phyloP scores from a whole-genome alignment of 371 early-diverging fungal species.

The Mortierella polycephala region DNA sequence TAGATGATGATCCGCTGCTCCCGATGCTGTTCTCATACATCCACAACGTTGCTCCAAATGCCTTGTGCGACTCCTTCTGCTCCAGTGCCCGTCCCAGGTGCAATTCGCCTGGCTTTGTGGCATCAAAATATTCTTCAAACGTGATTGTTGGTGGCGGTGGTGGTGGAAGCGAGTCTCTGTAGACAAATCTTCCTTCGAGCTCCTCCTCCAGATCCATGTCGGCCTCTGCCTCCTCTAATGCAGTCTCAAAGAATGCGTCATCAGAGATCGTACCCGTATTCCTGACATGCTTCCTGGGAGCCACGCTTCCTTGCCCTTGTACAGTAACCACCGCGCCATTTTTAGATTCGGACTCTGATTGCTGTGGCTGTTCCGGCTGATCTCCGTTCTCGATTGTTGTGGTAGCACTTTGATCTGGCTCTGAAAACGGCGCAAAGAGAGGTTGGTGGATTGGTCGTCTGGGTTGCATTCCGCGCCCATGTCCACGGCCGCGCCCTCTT shows the following conservation, averaged over 20 bases:
- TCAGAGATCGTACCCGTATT: slow-evolving; percentile 51
- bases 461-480: slow-evolving; percentile 10
- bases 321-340: neutral
- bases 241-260: slow-evolving; percentile 51
- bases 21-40: slow-evolving; percentile 44
- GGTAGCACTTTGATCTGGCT: neutral
- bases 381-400: neutral
- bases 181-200: slow-evolving; percentile 12
- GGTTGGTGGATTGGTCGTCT: slow-evolving; percentile 30
- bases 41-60: slow-evolving; percentile 54
- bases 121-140: slow-evolving; percentile 53
- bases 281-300: slow-evolving; percentile 39
- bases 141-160: slow-evolving; percentile 39
- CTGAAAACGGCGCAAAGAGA: slow-evolving; percentile 32
- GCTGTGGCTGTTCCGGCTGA: neutral
- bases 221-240: slow-evolving; percentile 31
- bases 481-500: slow-evolving; percentile 2
- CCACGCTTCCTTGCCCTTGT: neutral
- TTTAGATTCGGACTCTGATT: neutral
- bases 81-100: slow-evolving; percentile 51
- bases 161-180: slow-evolving; percentile 30
- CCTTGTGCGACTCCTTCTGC: slow-evolving; percentile 42
- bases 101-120: slow-evolving; percentile 29
- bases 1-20: neutral
- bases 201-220: slow-evolving; percentile 10